Evolutionary conservation across 257 asterid species (phyloP), one percentile per base, ranked within the genome.

Genomic region (Leptodermis oblonga): DNA sequence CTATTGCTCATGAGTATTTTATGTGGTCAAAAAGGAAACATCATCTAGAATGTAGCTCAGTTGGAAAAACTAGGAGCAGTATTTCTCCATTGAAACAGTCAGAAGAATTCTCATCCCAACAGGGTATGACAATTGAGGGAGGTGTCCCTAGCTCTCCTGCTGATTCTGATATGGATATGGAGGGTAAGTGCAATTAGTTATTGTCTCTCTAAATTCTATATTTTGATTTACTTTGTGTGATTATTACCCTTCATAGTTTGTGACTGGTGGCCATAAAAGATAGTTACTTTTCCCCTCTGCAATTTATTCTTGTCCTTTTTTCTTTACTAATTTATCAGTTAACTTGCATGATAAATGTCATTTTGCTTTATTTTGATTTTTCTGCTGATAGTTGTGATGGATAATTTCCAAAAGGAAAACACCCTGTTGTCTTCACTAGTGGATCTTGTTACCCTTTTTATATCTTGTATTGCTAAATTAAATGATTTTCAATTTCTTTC

Each of bases 151-250:
- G 66, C 70, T 85, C 92, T n/a, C 86, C 85, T 58, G 60, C 70
- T 65, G 86, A 82, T 82, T 89, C 98, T 43, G 98, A 92, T 78
- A 92, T 92, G 96, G 98, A 92, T 79, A 92, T 92, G 95, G 98
- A 92, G 83, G 98, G 98, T 89, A 73, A 61, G 88, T 52, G 74
- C 71, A 72, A 41, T 70, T n/a, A 60, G 69, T 62, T 23, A 43
- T 76, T 20, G 8, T 60, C 22, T 49, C 46, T 7, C 56, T 61
- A 41, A 42, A 54, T 63, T 74, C 52, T 34, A 23, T 79, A 33
- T 51, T 46, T 52, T 56, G 66, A 14, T 81, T 65, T 58, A 41
- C 10, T 70, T 34, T 59, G 15, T 59, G 39, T 75, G 71, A 51
- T 45, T 53, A 55, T 41, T 61, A n/a, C 28, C 18, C 15, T 34